phyloP scores from a whole-genome alignment of 441 rosid species.

The Sinapis alba region DNA sequence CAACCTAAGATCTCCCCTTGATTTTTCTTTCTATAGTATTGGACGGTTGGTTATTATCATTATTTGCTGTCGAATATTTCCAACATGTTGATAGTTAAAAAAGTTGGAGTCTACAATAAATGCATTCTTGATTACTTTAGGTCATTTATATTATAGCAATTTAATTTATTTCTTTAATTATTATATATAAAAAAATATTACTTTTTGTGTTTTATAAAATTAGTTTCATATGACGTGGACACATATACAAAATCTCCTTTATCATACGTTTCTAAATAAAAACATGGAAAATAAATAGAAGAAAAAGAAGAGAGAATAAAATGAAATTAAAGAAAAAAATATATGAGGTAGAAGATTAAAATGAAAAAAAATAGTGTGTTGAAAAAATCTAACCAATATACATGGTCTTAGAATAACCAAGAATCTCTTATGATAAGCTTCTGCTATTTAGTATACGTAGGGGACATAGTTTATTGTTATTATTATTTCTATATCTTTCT shows the following conservation, averaged over 20 bases:
- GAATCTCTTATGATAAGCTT: constrained; percentile 11
- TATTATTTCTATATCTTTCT: not conserved
- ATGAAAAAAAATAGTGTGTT: too few relatives aligned
- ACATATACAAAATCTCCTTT: too few relatives aligned
- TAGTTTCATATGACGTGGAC: too few relatives aligned
- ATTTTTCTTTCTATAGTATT: not conserved
- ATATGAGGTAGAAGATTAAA: too few relatives aligned
- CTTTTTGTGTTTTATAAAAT: too few relatives aligned
- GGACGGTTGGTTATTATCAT: constrained; percentile 3
- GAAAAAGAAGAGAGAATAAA: too few relatives aligned
- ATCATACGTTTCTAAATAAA: too few relatives aligned
- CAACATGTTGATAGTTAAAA: not conserved
- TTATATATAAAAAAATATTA: too few relatives aligned
- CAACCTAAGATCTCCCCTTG: constrained; percentile 27
- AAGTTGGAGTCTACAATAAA: not conserved
- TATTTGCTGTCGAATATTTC: not conserved
- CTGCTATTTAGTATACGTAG: not conserved
- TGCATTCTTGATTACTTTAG: not conserved
- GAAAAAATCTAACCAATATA: too few relatives aligned
- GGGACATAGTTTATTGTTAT: not conserved
- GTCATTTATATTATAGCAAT: not conserved
- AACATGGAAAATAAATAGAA: too few relatives aligned
- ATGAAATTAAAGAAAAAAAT: too few relatives aligned
- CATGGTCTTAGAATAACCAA: not conserved
- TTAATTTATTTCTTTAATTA: too few relatives aligned